phyloP scores from a whole-genome alignment of 805 yeast species.

The Candida sakaeoensis region DNA sequence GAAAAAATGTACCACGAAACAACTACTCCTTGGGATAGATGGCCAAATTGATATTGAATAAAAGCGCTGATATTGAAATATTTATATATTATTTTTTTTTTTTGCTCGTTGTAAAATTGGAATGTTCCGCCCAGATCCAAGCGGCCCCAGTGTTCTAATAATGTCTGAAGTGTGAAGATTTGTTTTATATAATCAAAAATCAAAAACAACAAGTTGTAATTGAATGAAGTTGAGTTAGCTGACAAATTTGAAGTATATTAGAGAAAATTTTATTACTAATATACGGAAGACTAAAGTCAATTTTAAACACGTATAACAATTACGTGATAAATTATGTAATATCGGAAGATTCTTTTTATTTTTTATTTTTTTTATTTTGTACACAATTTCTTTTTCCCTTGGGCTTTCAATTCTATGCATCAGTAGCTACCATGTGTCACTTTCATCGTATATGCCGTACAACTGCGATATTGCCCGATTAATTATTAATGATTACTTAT shows the following conservation, averaged over 20 bases:
- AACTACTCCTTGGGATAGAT: no score
- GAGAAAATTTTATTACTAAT: background rate
- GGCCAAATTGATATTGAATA: no score
- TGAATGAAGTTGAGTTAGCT: no score
- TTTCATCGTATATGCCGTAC: background rate
- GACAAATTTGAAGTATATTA: background rate
- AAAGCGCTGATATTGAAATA: no score
- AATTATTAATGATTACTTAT: no score
- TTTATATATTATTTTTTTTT: background rate
- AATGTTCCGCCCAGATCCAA: background rate
- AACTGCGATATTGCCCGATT: no score
- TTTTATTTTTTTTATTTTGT: no score
- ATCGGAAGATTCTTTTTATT: constrained; percentile 5
- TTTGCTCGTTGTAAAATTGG: background rate
- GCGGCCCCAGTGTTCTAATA: background rate
- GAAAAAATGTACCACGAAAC: background rate
- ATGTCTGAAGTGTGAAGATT: no score
- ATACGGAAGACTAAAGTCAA: background rate
- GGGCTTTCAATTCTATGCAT: no score
- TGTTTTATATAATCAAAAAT: no score
- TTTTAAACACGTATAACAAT: constrained; percentile 4
- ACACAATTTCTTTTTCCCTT: background rate
- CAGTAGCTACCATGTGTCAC: constrained; percentile 1
- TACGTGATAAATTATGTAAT: background rate
- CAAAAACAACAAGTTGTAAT: no score